Base-by-base conservation (phyloP, 148 eudicot species). In the Cornus controversa region DNA sequence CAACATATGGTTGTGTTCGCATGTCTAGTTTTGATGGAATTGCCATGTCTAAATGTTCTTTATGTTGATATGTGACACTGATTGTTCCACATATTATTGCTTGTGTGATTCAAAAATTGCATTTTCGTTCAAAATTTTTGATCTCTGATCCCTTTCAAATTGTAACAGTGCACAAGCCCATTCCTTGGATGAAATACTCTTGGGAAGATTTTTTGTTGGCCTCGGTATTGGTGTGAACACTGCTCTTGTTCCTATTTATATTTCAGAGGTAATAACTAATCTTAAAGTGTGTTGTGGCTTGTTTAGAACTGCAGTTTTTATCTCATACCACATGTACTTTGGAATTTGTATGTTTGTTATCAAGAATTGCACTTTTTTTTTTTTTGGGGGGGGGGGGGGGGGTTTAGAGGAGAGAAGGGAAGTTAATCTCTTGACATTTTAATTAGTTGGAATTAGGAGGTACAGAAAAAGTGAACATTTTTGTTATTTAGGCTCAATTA, bases 151-250 rank as follows among this genome's bases (percentile, higher is more conserved):
- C 20, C 62, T 66, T 69, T 31, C 63, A 29, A 29, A 76, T 45
- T 77, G 75, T 68, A 14, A 69, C 86, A 93, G 97, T 86, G 94
- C 90, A 62, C 97, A 91, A 89, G 94, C 97, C 29, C 93, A 89
- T 75, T 85, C 93, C 68, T 84, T 91, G 77, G 87, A 89, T 68
- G 89, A 88, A 79, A 87, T 93, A 71, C 84, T 93, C 26, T 86
- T 75, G 83, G 97, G 94, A 84, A 91, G 97, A 76, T 93, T 93
- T 82, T 88, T 93, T 70, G 93, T 91, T 37, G 97, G 97, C 78
- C 93, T 91, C 73, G 97, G 97, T 66, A 91, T 92, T 81, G 97
- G 97, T 34, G 91, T 89, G 80, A 89, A 91, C 86, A 91, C 97
- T 18, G 97, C 85, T 77, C 90, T 93, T 53, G 94, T 93, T 74